Conservation (phyloP, 2,329 filamentous ascomycete genomes). For the Fusarium sp. region DNA sequence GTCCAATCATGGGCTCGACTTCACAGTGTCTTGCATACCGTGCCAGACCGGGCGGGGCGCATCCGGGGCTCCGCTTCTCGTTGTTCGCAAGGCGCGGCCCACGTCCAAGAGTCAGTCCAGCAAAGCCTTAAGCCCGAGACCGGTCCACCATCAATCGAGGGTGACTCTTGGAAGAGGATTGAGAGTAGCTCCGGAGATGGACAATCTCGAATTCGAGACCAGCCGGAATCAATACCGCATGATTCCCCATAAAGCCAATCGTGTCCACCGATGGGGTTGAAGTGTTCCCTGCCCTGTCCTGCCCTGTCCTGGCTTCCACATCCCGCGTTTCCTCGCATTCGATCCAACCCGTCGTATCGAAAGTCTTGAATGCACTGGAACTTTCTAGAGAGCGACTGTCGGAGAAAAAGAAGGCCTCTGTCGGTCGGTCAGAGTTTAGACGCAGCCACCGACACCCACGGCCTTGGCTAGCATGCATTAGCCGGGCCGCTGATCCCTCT, state of each 20-base stretch:
- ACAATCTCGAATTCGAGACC: background rate
- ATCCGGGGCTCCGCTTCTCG: slow-evolving; percentile 42
- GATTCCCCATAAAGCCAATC: background rate
- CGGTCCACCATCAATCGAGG: slow-evolving; percentile 26
- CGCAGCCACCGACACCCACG: slow-evolving; percentile 24
- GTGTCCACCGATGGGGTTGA: background rate
- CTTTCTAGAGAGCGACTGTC: slow-evolving; percentile 27
- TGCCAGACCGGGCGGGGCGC: slow-evolving; percentile 15
- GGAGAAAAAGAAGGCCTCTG: slow-evolving; percentile 9
- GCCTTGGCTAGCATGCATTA: slow-evolving; percentile 9
- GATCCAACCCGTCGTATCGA: background rate
- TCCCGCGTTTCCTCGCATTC: background rate
- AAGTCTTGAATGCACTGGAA: slow-evolving; percentile 36
- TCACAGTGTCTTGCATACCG: slow-evolving; percentile 29
- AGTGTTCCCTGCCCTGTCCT: background rate
- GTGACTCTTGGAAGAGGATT: background rate
- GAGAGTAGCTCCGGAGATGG: background rate
- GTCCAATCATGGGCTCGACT: slow-evolving; percentile 19
- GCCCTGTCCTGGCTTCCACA: background rate
- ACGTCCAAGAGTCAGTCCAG: slow-evolving; percentile 15
- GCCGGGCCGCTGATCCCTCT: slow-evolving; percentile 32
- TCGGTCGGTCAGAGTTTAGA: slow-evolving; percentile 35
- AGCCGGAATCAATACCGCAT: background rate
- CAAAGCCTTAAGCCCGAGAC: slow-evolving; percentile 33
- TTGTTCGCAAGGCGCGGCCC: slow-evolving; percentile 42